phyloP scores from a whole-genome alignment of 1,284 basidiomycete species.

The Wallemia mellicola region DNA sequence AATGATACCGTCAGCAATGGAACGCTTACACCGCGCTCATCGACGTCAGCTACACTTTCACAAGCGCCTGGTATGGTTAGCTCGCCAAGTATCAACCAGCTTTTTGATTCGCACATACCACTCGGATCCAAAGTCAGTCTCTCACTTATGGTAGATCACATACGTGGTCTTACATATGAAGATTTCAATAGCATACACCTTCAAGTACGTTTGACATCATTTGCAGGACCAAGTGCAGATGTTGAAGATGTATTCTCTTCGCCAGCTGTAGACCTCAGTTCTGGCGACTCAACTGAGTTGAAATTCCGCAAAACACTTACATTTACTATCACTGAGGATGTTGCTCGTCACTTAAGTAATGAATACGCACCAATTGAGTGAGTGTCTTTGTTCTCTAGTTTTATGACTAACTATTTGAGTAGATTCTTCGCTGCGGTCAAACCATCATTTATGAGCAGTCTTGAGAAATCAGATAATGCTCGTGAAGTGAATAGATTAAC shows the following conservation, averaged over 20 bases:
- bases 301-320: conserved; percentile 52
- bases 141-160: conserved; percentile 47
- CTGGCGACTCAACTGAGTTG: conserved; percentile 38
- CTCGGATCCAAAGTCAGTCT: conserved; percentile 50
- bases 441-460: conserved; percentile 48
- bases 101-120: conserved; percentile 24
- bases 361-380: conserved; percentile 48
- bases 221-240: conserved; percentile 30
- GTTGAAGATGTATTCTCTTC: conserved; percentile 60
- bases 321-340: conserved; percentile 38
- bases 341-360: conserved; percentile 35
- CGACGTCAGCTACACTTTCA: conserved; percentile 17
- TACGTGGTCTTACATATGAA: conserved; percentile 57
- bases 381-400: not conserved
- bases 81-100: not conserved
- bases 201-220: conserved; percentile 50
- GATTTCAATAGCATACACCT: conserved; percentile 58
- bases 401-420: not conserved
- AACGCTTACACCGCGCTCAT: conserved; percentile 11
- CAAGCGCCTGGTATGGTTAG: conserved; percentile 20
- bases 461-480: conserved; percentile 74
- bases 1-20: conserved; percentile 21
- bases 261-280: conserved; percentile 35
- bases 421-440: conserved; percentile 46
- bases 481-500: conserved; percentile 27